A percentile compares a stretch with the other conserved stretches of the same genome.
These are phyloP conservation scores for Solanum pimpinellifolium DNA, from an alignment of 257 asterid genomes.

Conservation along the genomic window DNA sequence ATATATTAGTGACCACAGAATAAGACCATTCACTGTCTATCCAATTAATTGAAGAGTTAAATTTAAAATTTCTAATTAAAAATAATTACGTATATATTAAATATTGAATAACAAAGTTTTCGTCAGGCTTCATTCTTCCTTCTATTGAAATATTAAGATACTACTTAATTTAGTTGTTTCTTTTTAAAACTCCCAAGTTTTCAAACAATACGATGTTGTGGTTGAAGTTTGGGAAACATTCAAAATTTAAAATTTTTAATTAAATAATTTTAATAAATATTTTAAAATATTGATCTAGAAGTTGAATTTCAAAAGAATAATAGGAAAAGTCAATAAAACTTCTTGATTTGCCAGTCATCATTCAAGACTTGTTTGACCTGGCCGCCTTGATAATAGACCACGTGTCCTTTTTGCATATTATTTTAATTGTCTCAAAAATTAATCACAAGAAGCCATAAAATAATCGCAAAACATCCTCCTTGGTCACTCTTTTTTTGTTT, in stretches of 20 bases:
- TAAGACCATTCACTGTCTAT: background rate
- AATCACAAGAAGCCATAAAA: background rate
- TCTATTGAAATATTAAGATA: background rate
- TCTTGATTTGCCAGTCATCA: constrained; percentile 8
- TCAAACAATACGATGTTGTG: background rate
- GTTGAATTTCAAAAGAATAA: background rate
- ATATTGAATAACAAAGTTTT: background rate
- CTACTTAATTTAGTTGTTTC: background rate
- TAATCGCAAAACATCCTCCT: constrained; percentile 16
- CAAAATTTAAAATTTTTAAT: fast-evolving
- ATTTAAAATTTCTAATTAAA: fast-evolving
- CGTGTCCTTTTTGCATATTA: constrained; percentile 17
- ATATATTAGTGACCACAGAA: no score
- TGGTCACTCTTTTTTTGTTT: background rate
- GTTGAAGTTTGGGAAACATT: background rate
- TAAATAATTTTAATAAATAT: background rate
- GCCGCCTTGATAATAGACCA: constrained; percentile 52
- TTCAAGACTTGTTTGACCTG: constrained; percentile 12
- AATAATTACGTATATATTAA: background rate
- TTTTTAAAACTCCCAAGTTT: background rate
- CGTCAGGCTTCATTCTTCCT: background rate
- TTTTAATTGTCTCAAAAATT: background rate
- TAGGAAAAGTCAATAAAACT: background rate
- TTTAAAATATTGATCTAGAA: background rate
- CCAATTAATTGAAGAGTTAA: background rate